These are phyloP conservation scores for Aspergillus baeticus DNA, from an alignment of 495 filamentous ascomycete genomes.

Conservation along the genomic window DNA sequence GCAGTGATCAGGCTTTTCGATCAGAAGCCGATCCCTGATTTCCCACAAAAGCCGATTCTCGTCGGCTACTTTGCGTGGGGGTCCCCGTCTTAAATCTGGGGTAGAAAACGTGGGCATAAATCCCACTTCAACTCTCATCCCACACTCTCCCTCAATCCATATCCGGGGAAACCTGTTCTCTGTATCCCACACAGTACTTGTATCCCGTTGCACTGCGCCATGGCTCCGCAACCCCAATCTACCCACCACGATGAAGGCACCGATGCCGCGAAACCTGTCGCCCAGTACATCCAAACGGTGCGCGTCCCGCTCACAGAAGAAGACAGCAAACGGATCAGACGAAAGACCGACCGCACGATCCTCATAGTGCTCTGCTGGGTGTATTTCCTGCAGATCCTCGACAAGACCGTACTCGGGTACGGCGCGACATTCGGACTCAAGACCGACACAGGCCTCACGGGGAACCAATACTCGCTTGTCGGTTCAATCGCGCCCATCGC, in stretches of 20 bases:
- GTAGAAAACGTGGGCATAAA: background rate
- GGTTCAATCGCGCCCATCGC: constrained; percentile 63
- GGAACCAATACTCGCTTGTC: constrained; percentile 60
- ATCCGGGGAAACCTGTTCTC: too few relatives aligned
- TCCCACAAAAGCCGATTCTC: background rate
- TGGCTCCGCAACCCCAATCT: too few relatives aligned
- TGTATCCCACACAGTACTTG: too few relatives aligned
- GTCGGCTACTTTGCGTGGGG: too few relatives aligned
- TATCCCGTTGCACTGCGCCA: too few relatives aligned
- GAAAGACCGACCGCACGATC: constrained; percentile 61
- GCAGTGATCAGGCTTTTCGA: background rate
- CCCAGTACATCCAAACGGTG: constrained; percentile 2
- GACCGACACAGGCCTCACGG: constrained; percentile 51
- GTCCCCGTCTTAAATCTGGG: background rate
- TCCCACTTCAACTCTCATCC: background rate
- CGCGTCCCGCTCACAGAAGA: constrained; percentile 48
- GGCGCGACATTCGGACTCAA: constrained; percentile 63
- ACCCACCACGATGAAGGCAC: too few relatives aligned
- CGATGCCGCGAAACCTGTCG: too few relatives aligned
- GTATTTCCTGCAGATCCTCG: constrained; percentile 64
- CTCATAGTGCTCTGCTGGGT: constrained; percentile 61
- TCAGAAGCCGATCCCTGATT: too few relatives aligned
- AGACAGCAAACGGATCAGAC: constrained; percentile 55
- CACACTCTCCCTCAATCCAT: too few relatives aligned
- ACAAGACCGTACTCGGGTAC: constrained; percentile 64